Base-by-base conservation (phyloP, 768 basidiomycete genomes). In the Calocybe indica region DNA sequence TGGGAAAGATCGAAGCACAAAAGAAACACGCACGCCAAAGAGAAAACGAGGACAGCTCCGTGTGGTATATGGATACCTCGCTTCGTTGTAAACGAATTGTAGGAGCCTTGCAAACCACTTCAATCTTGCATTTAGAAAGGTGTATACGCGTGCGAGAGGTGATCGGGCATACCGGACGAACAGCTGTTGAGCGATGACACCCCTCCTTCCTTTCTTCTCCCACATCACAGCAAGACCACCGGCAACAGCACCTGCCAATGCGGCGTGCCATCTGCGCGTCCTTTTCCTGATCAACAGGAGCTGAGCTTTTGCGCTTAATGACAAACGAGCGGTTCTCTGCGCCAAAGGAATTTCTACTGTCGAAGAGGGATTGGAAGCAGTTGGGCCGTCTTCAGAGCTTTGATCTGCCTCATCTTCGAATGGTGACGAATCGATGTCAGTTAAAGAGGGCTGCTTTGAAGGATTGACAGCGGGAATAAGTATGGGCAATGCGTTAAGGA, bases 51-150 rank as follows among this genome's bases (percentile, higher is more conserved):
- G 0, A 90, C 77, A 41, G 85, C 88, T 5, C 94, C 94, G 60
- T 92, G 74, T 0, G 92, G 93, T 11, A 97, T 72, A 38, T 68
- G 69, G 38, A 93, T 72, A 30, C 81, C 80, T 30, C 77, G 78
- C 54, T 77, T 79, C 2, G 74, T 73, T 1, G 90, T 81, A 55
- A 82, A 84, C 6, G 80, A 76, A 58, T 94, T 95, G 62, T 88
- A 95, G 1, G 84, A 81, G 1, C 91, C 93, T 63, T 97, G 94
- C 6, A 97, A 70, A 2, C 94, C 93, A 40, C 92, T 91, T 46
- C 22, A 13, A 43, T 30, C 46, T 15, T 38, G 32, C 32, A 13
- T 14, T 42, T 13, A 45, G 35, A 15, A 15, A 15, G 14, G 45
- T 6, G 48, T 38, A 1, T 5, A 36, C 31, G 42, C n/a, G n/a